These are phyloP conservation scores for Arbutus unedo DNA, from an alignment of 148 eudicot genomes.

Conservation along the genomic window DNA sequence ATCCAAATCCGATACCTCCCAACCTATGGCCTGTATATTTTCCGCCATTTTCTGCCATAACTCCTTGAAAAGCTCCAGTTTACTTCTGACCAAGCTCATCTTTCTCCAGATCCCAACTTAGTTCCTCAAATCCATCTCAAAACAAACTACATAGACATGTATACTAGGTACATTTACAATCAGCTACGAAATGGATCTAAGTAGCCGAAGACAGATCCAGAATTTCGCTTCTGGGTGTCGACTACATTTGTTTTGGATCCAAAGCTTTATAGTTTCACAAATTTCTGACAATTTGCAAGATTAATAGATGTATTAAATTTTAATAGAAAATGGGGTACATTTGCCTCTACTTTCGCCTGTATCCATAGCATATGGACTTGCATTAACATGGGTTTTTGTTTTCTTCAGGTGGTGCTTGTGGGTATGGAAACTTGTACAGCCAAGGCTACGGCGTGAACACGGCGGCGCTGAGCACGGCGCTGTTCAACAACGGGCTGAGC, in stretches of 20 bases:
- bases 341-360: no score
- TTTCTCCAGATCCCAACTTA: background rate
- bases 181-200: background rate
- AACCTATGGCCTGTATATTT: background rate
- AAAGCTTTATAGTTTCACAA: background rate
- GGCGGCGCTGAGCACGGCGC: slow-evolving; percentile 55
- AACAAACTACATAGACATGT: background rate
- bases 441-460: slow-evolving; percentile 56
- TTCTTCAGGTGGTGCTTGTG: slow-evolving; percentile 49
- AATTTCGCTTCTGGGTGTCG: background rate
- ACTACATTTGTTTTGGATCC: no score
- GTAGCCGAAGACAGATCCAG: background rate
- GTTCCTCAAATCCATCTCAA: background rate
- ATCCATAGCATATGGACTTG: no score
- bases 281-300: no score
- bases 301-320: background rate
- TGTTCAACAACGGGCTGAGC: slow-evolving; percentile 53
- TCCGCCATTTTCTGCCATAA: background rate
- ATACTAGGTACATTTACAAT: background rate
- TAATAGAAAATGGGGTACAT: no score
- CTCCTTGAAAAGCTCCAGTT: background rate
- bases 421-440: slow-evolving; percentile 59
- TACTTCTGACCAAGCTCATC: background rate
- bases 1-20: background rate
- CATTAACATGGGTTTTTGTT: background rate